phyloP scores from a whole-genome alignment of 495 filamentous ascomycete genomes.

The Parathielavia hyrcaniae region DNA sequence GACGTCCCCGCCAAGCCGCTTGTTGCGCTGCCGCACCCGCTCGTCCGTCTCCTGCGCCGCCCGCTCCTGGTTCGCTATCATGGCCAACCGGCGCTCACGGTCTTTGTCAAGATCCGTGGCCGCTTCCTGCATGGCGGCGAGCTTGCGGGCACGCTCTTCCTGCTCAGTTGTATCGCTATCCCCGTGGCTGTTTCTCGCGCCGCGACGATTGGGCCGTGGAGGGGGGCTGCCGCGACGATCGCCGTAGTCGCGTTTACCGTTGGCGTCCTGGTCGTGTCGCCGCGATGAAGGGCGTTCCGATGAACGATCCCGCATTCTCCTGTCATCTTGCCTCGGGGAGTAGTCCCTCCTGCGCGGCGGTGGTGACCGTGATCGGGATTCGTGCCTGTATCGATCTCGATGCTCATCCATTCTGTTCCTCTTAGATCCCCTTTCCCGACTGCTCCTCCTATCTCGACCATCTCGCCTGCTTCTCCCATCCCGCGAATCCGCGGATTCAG shows the following conservation, averaged over 20 bases:
- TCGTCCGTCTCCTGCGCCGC: conserved; percentile 59
- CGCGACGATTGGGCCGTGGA: background rate
- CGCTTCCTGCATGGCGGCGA: conserved; percentile 83
- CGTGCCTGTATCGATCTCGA: conserved; percentile 6
- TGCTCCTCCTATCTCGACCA: conserved; percentile 5
- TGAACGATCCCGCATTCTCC: conserved; percentile 8
- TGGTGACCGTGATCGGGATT: conserved; percentile 28
- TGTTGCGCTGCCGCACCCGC: conserved; percentile 47
- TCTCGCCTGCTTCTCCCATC: conserved; percentile 10
- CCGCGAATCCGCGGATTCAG: conserved; percentile 27
- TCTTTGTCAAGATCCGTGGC: conserved; percentile 72
- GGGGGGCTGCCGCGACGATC: conserved; percentile 16
- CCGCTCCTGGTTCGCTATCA: conserved; percentile 60
- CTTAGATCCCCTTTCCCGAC: conserved; percentile 10
- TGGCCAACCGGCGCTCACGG: conserved; percentile 63
- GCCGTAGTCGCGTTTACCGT: conserved; percentile 27
- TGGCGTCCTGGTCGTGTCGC: conserved; percentile 1
- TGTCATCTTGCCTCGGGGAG: conserved; percentile 14
- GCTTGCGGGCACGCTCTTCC: conserved; percentile 56
- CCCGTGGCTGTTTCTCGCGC: conserved; percentile 7
- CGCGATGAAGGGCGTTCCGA: background rate
- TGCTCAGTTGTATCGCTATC: conserved; percentile 17
- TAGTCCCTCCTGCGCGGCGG: conserved; percentile 21
- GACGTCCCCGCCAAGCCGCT: conserved; percentile 56
- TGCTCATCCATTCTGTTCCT: conserved; percentile 7